Base-by-base conservation (phyloP, 108 stramenopile species). In the Halocafeteria seosinensis region DNA sequence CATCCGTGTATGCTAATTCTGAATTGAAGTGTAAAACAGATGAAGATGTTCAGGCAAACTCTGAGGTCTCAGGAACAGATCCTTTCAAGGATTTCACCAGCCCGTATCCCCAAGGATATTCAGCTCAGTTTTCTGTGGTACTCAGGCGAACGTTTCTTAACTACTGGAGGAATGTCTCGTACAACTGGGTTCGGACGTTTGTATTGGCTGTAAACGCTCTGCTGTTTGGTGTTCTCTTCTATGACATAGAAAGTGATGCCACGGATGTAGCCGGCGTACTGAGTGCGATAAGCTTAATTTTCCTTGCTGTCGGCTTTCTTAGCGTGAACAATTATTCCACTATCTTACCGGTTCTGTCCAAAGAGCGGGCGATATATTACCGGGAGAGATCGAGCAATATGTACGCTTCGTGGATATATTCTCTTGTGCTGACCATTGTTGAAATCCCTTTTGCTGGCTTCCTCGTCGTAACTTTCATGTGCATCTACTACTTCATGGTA, bases 301-400 rank as follows among this genome's bases (percentile, higher is more conserved):
- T 52, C 37, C 13, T 17, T 0, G 5, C 29, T 33, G 12, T 50
- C 3, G 34, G 32, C 34, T 80, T 37, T 62, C 69, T 68, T 42
- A 78, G 81, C 52, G 62, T 77, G 29, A 52, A 76, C 21, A 53
- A 66, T 0, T 71, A 78, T 34, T 73, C 52, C 58, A 62, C 73
- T 23, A 71, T 71, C 5, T 25, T 82, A 3, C 81, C 81, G 17
- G 76, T 78, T 24, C 72, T 75, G 70, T 55, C 63, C 38, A 63
- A 50, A 51, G 61, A 72, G n/a, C 70, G 81, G n/a, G 73, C 78
- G 55, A 72, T 79, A 57, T 82, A 73, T 53, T 82, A 82, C 42
- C 71, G 75, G 23, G 78, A 82, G 38, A 66, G 61, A 34, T 65
- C 71, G 26, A 63, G 68, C 28, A 74, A 74, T 29, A 79, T 82